These are phyloP conservation scores for Blastobotrys peoriensis DNA, from an alignment of 805 yeast species.

Conservation along the genomic window DNA sequence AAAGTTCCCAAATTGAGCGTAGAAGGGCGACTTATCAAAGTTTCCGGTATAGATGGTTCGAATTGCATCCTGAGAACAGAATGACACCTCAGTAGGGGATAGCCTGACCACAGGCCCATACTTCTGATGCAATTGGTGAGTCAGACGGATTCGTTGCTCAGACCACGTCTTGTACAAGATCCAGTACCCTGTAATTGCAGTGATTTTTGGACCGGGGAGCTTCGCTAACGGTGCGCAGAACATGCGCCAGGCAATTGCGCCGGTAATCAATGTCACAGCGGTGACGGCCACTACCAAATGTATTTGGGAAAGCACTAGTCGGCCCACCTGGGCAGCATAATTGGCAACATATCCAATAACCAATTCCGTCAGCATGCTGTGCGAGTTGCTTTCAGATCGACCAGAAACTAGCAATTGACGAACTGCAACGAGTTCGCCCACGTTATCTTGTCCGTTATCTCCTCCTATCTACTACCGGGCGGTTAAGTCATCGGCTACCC, in stretches of 20 bases:
- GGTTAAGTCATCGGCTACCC: too few relatives aligned
- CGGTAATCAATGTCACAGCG: too few relatives aligned
- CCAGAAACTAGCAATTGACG: too few relatives aligned
- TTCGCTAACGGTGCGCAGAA: not conserved
- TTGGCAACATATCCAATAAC: too few relatives aligned
- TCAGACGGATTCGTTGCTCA: constrained; percentile 44
- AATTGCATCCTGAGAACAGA: constrained; percentile 44
- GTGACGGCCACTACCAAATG: too few relatives aligned
- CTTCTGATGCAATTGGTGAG: constrained; percentile 44
- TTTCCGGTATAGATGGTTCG: constrained; percentile 53
- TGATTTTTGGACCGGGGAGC: constrained; percentile 18
- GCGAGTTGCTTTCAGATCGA: too few relatives aligned
- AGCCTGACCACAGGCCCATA: constrained; percentile 61
- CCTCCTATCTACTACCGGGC: too few relatives aligned
- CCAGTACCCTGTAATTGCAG: constrained; percentile 15
- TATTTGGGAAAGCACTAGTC: too few relatives aligned
- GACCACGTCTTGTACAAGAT: constrained; percentile 39
- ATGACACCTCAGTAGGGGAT: constrained; percentile 56
- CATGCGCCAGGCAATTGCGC: not conserved
- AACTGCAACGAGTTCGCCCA: too few relatives aligned
- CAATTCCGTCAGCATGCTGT: too few relatives aligned
- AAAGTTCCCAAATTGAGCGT: constrained; percentile 54
- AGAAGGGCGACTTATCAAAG: constrained; percentile 51
- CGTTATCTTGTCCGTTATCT: too few relatives aligned
- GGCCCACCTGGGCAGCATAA: too few relatives aligned